Evolutionary conservation across 1,284 basidiomycete species (phyloP).

Genomic region (Neolentinus lepideus): DNA sequence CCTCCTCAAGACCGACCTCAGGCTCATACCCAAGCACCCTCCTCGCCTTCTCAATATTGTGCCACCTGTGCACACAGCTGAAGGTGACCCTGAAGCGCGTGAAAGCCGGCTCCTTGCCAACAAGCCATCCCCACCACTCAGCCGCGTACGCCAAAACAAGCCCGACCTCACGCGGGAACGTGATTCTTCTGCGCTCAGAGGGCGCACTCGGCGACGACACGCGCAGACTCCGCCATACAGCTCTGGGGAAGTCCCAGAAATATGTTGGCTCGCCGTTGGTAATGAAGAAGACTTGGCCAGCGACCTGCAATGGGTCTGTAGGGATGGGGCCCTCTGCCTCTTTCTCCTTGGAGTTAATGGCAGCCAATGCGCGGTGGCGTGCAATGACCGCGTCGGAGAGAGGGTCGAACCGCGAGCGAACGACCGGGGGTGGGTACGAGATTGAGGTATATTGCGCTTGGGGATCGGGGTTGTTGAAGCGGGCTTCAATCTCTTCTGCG

Average conservation of each 20-base stretch:
- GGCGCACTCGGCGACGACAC: constrained; percentile 33
- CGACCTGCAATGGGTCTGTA: constrained; percentile 57
- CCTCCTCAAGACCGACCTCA: constrained; percentile 84
- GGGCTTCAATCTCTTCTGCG: constrained; percentile 49
- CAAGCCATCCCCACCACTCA: constrained; percentile 72
- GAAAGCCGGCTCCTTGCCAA: constrained; percentile 82
- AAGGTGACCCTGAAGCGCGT: constrained; percentile 85
- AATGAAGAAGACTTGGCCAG: constrained; percentile 95
- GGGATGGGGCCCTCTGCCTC: constrained; percentile 17
- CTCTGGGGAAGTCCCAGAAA: constrained; percentile 93
- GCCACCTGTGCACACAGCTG: constrained; percentile 72
- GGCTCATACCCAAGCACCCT: constrained; percentile 92
- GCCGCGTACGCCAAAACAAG: constrained; percentile 64
- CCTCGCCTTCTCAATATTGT: constrained; percentile 95
- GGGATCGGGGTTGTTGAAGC: constrained; percentile 38
- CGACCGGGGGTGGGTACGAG: constrained; percentile 46
- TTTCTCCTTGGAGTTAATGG: constrained; percentile 24
- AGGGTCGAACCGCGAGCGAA: constrained; percentile 73
- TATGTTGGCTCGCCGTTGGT: constrained; percentile 95
- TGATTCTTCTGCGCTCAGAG: constrained; percentile 33
- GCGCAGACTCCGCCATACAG: constrained; percentile 82
- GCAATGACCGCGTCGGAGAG: constrained; percentile 50
- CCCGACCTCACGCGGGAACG: constrained; percentile 63
- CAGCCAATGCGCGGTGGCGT: constrained; percentile 23
- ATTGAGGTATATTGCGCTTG: constrained; percentile 31